Evolutionary conservation across 2,329 filamentous ascomycete species (phyloP).

Genomic region (Claviceps sp.): DNA sequence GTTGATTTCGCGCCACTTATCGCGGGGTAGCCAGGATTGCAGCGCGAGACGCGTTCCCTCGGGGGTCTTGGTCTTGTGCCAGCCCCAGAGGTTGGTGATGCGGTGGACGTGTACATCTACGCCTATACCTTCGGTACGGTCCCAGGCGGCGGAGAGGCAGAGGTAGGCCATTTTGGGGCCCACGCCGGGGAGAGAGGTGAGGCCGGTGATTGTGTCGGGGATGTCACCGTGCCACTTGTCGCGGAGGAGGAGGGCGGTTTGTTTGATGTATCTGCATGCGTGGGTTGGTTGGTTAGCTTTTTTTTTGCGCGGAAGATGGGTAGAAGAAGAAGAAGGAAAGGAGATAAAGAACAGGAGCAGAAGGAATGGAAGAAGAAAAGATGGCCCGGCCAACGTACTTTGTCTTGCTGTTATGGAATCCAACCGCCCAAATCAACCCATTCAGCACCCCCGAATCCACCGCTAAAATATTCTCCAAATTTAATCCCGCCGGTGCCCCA

Average conservation of each 20-base stretch:
- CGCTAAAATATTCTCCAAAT: conserved; percentile 62
- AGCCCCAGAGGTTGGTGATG: conserved; percentile 89
- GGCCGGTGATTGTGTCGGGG: conserved; percentile 60
- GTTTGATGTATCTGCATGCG: conserved; percentile 47
- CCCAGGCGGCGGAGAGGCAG: conserved; percentile 62
- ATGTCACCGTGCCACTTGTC: conserved; percentile 65
- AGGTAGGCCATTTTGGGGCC: conserved; percentile 93
- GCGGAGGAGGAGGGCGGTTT: conserved; percentile 56
- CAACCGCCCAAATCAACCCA: conserved; percentile 66
- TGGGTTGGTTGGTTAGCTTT: background rate
- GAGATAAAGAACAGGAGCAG: background rate
- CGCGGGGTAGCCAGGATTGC: conserved; percentile 69
- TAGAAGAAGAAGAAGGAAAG: background rate
- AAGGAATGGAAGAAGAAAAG: background rate
- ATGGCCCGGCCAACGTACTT: conserved; percentile 24
- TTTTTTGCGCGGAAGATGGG: background rate
- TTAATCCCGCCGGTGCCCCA: conserved; percentile 42
- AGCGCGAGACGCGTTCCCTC: conserved; percentile 68
- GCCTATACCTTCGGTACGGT: conserved; percentile 60
- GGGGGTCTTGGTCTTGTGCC: conserved; percentile 68
- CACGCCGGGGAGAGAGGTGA: conserved; percentile 70
- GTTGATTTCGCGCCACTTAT: conserved; percentile 89
- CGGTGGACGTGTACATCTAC: conserved; percentile 93
- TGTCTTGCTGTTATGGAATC: conserved; percentile 93
- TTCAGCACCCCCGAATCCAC: conserved; percentile 54